A percentile compares a stretch with the other conserved stretches of the same genome.
phyloP scores from a whole-genome alignment of 768 basidiomycete species.

The Sporobolomyces pararoseus region DNA sequence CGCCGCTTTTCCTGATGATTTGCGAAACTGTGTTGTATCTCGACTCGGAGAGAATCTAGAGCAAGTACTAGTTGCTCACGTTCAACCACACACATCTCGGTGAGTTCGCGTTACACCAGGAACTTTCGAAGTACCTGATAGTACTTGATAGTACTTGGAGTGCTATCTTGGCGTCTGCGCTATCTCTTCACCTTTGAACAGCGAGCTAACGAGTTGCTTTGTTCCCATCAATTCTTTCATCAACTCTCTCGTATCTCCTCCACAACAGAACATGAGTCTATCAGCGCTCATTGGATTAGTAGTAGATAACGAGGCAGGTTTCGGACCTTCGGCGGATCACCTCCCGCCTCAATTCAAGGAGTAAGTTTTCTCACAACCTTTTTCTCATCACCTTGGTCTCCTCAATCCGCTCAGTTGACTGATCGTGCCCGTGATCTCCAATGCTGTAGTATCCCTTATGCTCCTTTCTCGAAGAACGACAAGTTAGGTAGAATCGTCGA shows the following conservation, averaged over 20 bases:
- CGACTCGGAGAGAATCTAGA: no score
- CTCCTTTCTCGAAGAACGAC: conserved; percentile 97
- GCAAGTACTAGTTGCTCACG: no score
- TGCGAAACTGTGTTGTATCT: no score
- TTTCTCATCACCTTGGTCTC: conserved; percentile 7
- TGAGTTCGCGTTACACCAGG: no score
- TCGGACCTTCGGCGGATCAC: conserved; percentile 71
- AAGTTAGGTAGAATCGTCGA: conserved; percentile 96
- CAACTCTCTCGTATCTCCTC: background rate
- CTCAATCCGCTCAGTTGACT: background rate
- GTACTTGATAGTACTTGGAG: no score
- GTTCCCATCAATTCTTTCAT: no score
- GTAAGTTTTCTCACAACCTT: conserved; percentile 45
- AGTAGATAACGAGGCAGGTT: conserved; percentile 39
- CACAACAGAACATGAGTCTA: conserved; percentile 21
- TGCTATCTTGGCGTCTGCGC: no score
- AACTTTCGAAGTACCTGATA: no score
- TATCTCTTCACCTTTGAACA: no score
- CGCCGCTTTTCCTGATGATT: no score
- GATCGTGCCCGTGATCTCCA: background rate
- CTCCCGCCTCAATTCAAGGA: conserved; percentile 90
- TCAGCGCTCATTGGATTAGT: conserved; percentile 30
- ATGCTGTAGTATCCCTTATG: conserved; percentile 77
- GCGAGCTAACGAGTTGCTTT: no score
- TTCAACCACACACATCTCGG: no score